A percentile compares a stretch with the other conserved stretches of the same genome.
Conservation (phyloP, 2,329 filamentous ascomycete genomes). For the Parafenestella ontariensis region DNA sequence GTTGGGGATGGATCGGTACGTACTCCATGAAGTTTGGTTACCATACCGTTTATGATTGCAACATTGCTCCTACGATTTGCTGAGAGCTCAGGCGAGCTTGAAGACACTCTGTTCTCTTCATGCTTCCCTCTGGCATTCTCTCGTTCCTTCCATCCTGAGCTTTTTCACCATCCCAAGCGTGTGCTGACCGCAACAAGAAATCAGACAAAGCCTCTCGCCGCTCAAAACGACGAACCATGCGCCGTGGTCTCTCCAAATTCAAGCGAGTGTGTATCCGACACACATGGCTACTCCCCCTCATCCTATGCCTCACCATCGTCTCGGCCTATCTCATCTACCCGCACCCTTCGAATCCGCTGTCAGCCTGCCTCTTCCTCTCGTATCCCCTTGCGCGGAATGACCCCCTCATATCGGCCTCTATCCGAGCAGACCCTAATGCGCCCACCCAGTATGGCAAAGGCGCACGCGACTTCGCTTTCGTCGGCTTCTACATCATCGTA, state of each 20-base stretch:
- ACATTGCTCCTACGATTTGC: no score
- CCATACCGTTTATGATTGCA: no score
- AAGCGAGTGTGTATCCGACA: slow-evolving; percentile 58
- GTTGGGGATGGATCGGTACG: slow-evolving; percentile 27
- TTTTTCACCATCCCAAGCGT: not conserved
- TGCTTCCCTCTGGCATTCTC: not conserved
- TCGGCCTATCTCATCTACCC: slow-evolving; percentile 78
- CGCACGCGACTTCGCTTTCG: slow-evolving; percentile 83
- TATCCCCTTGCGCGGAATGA: slow-evolving; percentile 71
- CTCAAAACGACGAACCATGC: slow-evolving; percentile 56
- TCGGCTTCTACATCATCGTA: slow-evolving; percentile 86
- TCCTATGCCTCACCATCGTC: slow-evolving; percentile 70
- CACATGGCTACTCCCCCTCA: slow-evolving; percentile 72
- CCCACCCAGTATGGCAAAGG: slow-evolving; percentile 83
- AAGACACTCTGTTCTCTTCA: no score
- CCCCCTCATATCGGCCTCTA: slow-evolving; percentile 26
- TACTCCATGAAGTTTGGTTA: no score
- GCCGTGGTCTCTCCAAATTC: slow-evolving; percentile 54
- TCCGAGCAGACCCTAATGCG: slow-evolving; percentile 48
- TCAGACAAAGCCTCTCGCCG: slow-evolving; percentile 41
- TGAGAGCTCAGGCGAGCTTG: no score
- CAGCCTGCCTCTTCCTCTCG: slow-evolving; percentile 86
- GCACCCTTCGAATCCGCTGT: slow-evolving; percentile 76
- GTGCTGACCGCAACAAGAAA: slow-evolving; percentile 20
- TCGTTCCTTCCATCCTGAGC: not conserved